Conservation (phyloP, 352 stramenopile genomes). For the Pythium biforme region DNA sequence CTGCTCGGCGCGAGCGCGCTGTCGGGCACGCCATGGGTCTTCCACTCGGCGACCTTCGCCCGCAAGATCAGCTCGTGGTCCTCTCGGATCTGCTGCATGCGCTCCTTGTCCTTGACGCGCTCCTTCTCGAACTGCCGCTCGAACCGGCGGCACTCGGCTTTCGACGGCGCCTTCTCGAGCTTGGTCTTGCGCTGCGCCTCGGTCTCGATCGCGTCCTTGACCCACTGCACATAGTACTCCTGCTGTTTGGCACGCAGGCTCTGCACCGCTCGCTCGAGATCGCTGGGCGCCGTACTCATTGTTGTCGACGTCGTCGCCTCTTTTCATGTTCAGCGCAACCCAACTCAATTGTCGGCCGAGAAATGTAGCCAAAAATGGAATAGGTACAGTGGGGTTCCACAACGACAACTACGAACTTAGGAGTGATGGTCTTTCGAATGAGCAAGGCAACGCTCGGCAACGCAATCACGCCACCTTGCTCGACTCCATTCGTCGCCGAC, state of each 20-base stretch:
- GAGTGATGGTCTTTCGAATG: conserved; percentile 22
- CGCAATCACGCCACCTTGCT: conserved; percentile 17
- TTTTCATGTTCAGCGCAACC: not conserved
- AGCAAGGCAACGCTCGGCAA: conserved; percentile 6
- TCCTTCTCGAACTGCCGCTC: conserved; percentile 58
- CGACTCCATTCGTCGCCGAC: conserved; percentile 9
- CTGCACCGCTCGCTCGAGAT: conserved; percentile 24
- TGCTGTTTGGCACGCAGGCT: conserved; percentile 27
- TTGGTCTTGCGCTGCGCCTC: conserved; percentile 50
- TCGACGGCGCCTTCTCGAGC: conserved; percentile 36
- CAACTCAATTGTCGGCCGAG: not conserved
- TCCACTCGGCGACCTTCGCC: conserved; percentile 58
- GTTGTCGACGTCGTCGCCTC: not conserved
- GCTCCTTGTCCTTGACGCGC: conserved; percentile 43
- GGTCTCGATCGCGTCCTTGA: conserved; percentile 50
- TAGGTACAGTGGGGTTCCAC: not conserved
- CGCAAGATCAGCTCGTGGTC: conserved; percentile 52
- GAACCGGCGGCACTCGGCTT: conserved; percentile 43
- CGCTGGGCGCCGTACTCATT: conserved; percentile 10
- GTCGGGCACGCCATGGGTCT: conserved; percentile 29
- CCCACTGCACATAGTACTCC: conserved; percentile 56
- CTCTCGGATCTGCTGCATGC: conserved; percentile 57
- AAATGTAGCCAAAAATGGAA: conserved; percentile 22
- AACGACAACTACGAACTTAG: not conserved
- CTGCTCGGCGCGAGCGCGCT: conserved; percentile 5